Base-by-base conservation (phyloP, 129 eudicot species). In the Tagetes patula region DNA sequence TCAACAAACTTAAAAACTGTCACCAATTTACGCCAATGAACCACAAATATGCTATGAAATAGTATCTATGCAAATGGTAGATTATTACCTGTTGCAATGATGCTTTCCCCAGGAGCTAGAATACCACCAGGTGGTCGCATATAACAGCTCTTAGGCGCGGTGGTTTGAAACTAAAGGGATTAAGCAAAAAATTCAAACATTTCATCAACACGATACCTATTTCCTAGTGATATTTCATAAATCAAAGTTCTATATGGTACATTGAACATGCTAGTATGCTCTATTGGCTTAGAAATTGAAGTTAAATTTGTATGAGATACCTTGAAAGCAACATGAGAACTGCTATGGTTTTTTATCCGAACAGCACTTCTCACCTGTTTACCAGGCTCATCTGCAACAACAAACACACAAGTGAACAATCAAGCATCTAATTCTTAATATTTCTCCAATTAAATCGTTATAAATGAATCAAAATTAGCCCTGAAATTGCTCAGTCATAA, bases 61-160 rank as follows among this genome's bases (percentile, higher is more conserved):
- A 47, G 9, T 13, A 47, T 47, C 14, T 47, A 47, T 10, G 52
- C 4, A 47, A 11, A 47, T 47, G 52, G 52, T 4, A 40, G 40
- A 79, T 43, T 30, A 33, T 74, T 88, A 91, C 97, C 96, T 2
- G 93, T 88, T 32, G 97, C 97, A 79, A 91, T 82, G 54, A 86
- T 65, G 81, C 89, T 82, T 88, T 91, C 93, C 53, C 96, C 96
- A 30, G 97, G 96, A 66, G 91, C 84, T 52, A 91, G 89, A 70
- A 81, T 81, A 39, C 97, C 97, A 8, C 96, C 96, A 73, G 97
- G 97, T 34, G 97, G 97, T 66, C 96, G 82, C 97, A 91, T 91
- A 42, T 79, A 91, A 68, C 97, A 86, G 79, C 97, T 88, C 80
- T 91, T 91, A 34, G 97, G 97, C 20, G 96, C 97, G n/a, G 97